Evolutionary conservation across 2,329 filamentous ascomycete genomes (phyloP).

Genomic region (Trichoderma sp.): DNA sequence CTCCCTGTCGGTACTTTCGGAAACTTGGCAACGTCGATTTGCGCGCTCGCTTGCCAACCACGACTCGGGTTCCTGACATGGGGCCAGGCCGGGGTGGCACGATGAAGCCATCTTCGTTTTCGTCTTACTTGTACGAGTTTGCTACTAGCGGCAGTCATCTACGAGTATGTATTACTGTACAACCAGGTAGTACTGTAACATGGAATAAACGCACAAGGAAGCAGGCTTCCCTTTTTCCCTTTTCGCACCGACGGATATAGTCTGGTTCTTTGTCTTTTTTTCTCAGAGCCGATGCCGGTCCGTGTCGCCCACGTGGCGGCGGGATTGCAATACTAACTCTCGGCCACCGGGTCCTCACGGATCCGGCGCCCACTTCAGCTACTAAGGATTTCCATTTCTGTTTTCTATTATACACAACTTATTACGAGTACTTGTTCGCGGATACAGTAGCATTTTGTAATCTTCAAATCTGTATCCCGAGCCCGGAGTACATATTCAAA

Average conservation of each 20-base stretch:
- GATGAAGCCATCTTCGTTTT: constrained; percentile 4
- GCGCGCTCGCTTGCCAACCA: constrained; percentile 16
- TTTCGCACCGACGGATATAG: not conserved
- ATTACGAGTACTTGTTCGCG: not conserved
- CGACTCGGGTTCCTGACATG: constrained; percentile 18
- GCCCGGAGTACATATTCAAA: not conserved
- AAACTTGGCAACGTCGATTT: constrained; percentile 16
- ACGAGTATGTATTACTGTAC: not conserved
- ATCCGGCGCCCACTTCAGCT: not conserved
- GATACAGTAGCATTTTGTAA: not conserved
- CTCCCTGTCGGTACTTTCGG: constrained; percentile 16
- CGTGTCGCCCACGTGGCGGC: constrained; percentile 7
- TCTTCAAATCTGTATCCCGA: not conserved
- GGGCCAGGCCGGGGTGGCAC: not conserved
- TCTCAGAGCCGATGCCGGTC: not conserved
- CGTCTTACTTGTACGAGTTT: not conserved
- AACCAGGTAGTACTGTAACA: not conserved
- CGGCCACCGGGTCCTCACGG: not conserved
- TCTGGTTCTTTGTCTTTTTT: not conserved
- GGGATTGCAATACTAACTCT: not conserved
- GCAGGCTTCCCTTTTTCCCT: not conserved
- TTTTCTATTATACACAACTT: not conserved
- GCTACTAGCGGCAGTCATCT: not conserved
- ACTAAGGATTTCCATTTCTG: not conserved
- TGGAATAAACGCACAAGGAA: not conserved